phyloP scores from a whole-genome alignment of 345 rosid genomes.

The Theobroma cacao region DNA sequence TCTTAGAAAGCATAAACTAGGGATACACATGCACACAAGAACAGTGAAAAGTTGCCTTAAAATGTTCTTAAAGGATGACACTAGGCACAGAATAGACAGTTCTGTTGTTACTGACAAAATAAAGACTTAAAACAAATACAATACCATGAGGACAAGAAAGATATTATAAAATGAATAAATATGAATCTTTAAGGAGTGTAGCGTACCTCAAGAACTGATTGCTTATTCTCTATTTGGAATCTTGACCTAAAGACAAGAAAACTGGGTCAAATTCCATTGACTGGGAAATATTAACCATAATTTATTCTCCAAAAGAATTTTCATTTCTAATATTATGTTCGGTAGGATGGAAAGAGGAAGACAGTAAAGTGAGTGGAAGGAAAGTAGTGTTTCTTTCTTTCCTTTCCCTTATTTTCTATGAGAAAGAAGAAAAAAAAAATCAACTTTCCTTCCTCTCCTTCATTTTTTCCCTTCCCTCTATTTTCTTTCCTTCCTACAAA shows the following conservation, averaged over 20 bases:
- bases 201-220: slow-evolving; percentile 49
- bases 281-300: not conserved
- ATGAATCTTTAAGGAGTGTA: not conserved
- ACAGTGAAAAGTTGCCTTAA: not conserved
- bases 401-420: too few species aligned
- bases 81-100: not conserved
- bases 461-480: too few species aligned
- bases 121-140: not conserved
- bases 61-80: not conserved
- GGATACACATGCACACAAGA: not conserved
- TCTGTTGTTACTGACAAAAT: not conserved
- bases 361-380: too few species aligned
- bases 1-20: not conserved
- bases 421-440: too few species aligned
- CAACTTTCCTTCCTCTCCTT: too few species aligned
- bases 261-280: not conserved
- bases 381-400: too few species aligned
- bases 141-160: not conserved
- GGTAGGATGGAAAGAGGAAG: too few species aligned
- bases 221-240: slow-evolving; percentile 33
- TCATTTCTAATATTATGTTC: too few species aligned
- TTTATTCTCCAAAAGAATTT: not conserved
- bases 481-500: too few species aligned
- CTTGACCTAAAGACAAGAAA: slow-evolving; percentile 42
- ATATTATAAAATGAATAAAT: not conserved